Evolutionary conservation across 371 early-diverging fungal species (phyloP).

Genomic region (Circinella minor): DNA sequence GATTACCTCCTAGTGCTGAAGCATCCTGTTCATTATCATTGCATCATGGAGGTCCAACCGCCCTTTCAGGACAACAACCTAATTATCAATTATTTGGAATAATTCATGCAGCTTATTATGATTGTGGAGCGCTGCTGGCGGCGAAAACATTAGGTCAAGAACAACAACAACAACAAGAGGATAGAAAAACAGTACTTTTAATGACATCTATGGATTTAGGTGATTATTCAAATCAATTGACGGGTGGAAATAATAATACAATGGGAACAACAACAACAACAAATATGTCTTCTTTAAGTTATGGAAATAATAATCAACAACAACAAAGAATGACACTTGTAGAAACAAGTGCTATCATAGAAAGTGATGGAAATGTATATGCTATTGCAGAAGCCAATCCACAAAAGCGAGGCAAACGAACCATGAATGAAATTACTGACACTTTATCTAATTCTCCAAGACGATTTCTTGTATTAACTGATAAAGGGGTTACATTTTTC

Average conservation of each 20-base stretch:
- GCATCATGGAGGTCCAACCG: not conserved
- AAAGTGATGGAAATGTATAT: constrained; percentile 79
- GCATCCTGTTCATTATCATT: not conserved
- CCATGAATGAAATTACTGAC: constrained; percentile 60
- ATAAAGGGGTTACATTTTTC: constrained; percentile 63
- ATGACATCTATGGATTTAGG: constrained; percentile 63
- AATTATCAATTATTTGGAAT: constrained; percentile 10
- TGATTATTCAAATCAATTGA: constrained; percentile 16
- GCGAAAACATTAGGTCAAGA: constrained; percentile 57
- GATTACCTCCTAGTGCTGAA: constrained; percentile 62
- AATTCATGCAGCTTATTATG: constrained; percentile 67
- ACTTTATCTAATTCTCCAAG: constrained; percentile 64
- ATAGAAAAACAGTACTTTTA: constrained; percentile 61
- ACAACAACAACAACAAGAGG: constrained; percentile 25
- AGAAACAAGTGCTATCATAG: constrained; percentile 27
- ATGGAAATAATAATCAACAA: too few relatives aligned
- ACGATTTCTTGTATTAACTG: constrained; percentile 75
- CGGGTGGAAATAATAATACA: not conserved
- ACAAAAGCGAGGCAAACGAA: constrained; percentile 15
- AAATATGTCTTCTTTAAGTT: too few relatives aligned
- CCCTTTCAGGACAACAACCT: constrained; percentile 6
- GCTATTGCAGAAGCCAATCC: constrained; percentile 67
- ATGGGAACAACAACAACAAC: not conserved
- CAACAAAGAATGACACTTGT: constrained; percentile 9
- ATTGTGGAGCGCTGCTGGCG: constrained; percentile 68